Base-by-base conservation (phyloP, 2,329 filamentous ascomycete genomes). In the Lizonia empirigonia region DNA sequence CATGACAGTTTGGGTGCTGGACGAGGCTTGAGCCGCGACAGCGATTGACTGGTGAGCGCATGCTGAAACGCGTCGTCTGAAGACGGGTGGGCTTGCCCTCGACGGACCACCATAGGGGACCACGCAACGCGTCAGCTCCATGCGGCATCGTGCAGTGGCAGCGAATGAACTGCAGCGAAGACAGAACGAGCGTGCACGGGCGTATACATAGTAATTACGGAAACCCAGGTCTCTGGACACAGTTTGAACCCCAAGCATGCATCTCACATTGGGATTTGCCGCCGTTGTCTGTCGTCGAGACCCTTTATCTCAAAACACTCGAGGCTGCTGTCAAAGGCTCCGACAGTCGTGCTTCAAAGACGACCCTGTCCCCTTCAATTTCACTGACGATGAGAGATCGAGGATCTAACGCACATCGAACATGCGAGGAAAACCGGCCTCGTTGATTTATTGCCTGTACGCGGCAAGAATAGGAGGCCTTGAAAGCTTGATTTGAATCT, bases 101-200 rank as follows among this genome's bases (percentile, higher is more conserved):
- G 23, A 36, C 15, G 37, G 26, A 44, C 15, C 44, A 36, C 44
- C 38, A 47, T 23, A 36, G 44, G 42, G 34, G n/a, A 38, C 13
- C 38, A 23, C 7, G 47, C 15, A 48, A 53, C 50, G 50, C 50
- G 50, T 48, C 50, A 53, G 44, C 50, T 53, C 19, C 39, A 39
- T 44, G 22, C 27, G 44, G 37, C 32, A 47, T 44, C 36, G 35
- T 32, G 41, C 10, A 42, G 22, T 32, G 24, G 27, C 37, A 38
- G 37, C 49, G 38, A 52, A 52, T 52, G 5, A n/a, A n/a, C n/a
- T n/a, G n/a, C n/a, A n/a, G n/a, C n/a, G n/a, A 30, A 34, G 22
- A 20, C 26, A 19, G 37, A 37, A 37, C 41, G 49, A 52, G 42
- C 37, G 33, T 24, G 42, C 49, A 47, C 42, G 33, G 37, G 8